Percentiles rank a stretch among this genome's conserved stretches.
These are phyloP conservation scores for Exophiala calicioides DNA, from an alignment of 2,329 filamentous ascomycete genomes.

Conservation along the genomic window DNA sequence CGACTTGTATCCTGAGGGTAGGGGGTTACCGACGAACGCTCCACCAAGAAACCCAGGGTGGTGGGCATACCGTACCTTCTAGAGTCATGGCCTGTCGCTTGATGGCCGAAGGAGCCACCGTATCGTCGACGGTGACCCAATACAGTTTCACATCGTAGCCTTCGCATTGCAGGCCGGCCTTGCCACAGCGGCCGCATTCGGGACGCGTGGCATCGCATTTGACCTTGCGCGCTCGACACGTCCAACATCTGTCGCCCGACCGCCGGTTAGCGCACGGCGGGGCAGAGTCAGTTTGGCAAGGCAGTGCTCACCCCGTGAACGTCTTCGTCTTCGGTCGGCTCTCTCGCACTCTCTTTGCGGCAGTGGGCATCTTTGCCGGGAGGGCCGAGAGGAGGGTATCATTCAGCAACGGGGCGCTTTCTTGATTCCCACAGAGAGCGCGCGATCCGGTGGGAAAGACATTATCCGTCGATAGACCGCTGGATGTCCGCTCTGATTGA, in stretches of 20 bases:
- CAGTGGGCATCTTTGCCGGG: conserved; percentile 8
- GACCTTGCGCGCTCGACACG: conserved; percentile 19
- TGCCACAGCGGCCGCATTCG: conserved; percentile 12
- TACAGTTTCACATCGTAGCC: conserved; percentile 21
- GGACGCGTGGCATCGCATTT: conserved; percentile 20
- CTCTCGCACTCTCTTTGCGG: conserved; percentile 11
- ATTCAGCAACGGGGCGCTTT: too few species aligned
- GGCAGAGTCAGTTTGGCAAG: not conserved
- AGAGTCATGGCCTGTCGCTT: conserved; percentile 22
- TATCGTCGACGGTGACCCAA: conserved; percentile 22
- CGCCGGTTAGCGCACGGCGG: not conserved
- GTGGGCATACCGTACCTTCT: conserved; percentile 6
- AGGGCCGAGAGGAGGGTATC: too few species aligned
- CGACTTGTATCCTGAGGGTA: conserved; percentile 4
- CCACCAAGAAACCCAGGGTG: not conserved
- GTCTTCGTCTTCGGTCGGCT: conserved; percentile 18
- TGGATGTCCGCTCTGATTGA: too few species aligned
- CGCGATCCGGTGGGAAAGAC: too few species aligned
- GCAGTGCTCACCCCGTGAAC: conserved; percentile 18
- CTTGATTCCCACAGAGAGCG: too few species aligned
- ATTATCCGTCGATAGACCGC: too few species aligned
- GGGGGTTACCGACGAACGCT: too few species aligned
- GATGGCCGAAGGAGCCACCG: conserved; percentile 20
- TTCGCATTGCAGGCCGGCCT: conserved; percentile 14
- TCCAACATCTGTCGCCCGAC: conserved; percentile 17